Percentiles rank a stretch among this genome's conserved stretches.
These are phyloP conservation scores for Gardenia jasminoides DNA, from an alignment of 257 asterid species.

Conservation along the genomic window DNA sequence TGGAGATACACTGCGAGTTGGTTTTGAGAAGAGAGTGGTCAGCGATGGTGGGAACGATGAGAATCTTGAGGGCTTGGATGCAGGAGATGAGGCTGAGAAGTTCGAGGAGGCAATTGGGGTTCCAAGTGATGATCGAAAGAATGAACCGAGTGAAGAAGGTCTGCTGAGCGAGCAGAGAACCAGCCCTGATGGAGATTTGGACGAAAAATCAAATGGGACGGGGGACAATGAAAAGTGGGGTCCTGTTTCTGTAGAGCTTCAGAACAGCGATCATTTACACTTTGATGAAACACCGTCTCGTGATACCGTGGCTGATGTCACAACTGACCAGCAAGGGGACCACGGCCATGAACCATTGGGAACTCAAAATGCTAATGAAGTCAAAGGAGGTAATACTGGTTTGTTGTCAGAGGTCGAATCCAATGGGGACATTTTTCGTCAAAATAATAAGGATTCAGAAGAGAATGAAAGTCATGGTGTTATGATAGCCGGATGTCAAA, in stretches of 20 bases:
- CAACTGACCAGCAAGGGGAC: conserved; percentile 26
- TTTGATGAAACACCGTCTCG: conserved; percentile 18
- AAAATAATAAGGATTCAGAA: conserved; percentile 20
- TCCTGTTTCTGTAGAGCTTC: conserved; percentile 27
- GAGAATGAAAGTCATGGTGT: conserved; percentile 17
- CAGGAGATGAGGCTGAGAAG: conserved; percentile 33
- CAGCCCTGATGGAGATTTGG: conserved; percentile 20
- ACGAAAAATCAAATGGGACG: conserved; percentile 27
- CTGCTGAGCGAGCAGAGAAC: conserved; percentile 20
- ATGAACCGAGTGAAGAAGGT: conserved; percentile 25
- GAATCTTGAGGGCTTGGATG: conserved; percentile 21
- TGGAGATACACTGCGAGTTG: conserved; percentile 30
- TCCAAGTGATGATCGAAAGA: conserved; percentile 16
- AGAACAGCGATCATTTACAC: conserved; percentile 37
- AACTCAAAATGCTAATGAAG: conserved; percentile 35
- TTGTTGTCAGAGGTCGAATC: conserved; percentile 28
- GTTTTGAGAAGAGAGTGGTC: conserved; percentile 16
- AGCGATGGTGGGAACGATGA: conserved; percentile 23
- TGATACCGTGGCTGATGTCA: conserved; percentile 23
- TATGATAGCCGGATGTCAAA: conserved; percentile 30
- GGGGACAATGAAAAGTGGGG: conserved; percentile 29
- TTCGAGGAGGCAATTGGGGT: conserved; percentile 43
- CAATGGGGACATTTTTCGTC: conserved; percentile 24
- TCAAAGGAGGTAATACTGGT: conserved; percentile 28
- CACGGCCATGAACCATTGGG: conserved; percentile 28